These are phyloP conservation scores for Penicillium sp. DNA, from an alignment of 2,329 filamentous ascomycete genomes.

Conservation along the genomic window DNA sequence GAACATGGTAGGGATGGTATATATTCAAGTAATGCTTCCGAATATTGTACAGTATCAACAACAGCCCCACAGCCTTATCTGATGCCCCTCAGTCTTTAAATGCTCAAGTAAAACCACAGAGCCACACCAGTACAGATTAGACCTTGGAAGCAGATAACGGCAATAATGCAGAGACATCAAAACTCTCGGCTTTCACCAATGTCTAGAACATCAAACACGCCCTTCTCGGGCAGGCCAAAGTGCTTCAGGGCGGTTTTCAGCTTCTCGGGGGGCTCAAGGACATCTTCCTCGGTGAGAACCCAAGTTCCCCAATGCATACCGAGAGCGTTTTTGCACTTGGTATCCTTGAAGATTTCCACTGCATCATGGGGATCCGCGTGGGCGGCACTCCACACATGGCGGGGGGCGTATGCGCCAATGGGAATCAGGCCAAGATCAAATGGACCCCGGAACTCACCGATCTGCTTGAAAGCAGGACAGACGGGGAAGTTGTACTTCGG, in stretches of 20 bases:
- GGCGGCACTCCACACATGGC: constrained; percentile 70
- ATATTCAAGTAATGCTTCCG: not conserved
- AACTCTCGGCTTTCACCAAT: constrained; percentile 83
- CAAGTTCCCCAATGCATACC: constrained; percentile 92
- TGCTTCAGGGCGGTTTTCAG: constrained; percentile 69
- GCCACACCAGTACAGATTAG: not conserved
- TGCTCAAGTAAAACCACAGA: not conserved
- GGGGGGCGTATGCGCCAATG: constrained; percentile 76
- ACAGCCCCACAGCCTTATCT: not conserved
- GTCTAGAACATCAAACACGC: constrained; percentile 77
- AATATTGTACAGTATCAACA: constrained; percentile 7
- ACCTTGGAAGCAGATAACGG: not conserved
- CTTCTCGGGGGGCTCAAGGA: constrained; percentile 74
- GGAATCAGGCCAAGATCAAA: constrained; percentile 92
- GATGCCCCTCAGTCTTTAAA: not conserved
- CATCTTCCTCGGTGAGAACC: constrained; percentile 80
- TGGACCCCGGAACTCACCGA: constrained; percentile 74
- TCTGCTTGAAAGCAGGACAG: constrained; percentile 82
- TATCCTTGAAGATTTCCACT: constrained; percentile 86
- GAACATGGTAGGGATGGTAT: not conserved
- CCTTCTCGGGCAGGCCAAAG: constrained; percentile 66
- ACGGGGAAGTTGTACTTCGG: constrained; percentile 65
- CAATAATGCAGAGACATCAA: constrained; percentile 34
- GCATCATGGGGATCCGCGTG: constrained; percentile 85
- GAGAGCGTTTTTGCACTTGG: constrained; percentile 71